Evolutionary conservation across 805 yeast species (phyloP).

Genomic region (Hanseniaspora meyeri): DNA sequence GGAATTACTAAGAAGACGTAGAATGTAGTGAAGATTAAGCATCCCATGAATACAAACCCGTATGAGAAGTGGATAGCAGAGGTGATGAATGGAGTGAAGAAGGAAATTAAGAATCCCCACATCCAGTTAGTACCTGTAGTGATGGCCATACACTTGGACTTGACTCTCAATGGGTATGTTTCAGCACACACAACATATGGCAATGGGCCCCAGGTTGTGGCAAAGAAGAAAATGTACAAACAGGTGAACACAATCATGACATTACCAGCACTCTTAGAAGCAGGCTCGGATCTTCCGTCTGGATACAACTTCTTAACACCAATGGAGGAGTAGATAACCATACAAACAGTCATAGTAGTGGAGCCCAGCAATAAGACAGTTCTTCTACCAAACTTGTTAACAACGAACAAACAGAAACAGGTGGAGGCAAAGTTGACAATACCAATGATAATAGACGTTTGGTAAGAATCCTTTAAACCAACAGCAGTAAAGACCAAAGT

Average conservation of each 20-base stretch:
- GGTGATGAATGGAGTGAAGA: conserved; percentile 61
- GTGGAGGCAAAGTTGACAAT: conserved; percentile 49
- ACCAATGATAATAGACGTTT: conserved; percentile 49
- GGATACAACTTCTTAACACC: conserved; percentile 41
- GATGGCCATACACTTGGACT: conserved; percentile 44
- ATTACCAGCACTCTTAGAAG: conserved; percentile 46
- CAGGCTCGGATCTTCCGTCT: conserved; percentile 30
- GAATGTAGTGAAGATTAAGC: conserved; percentile 40
- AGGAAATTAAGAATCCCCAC: conserved; percentile 56
- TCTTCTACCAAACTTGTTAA: conserved; percentile 46
- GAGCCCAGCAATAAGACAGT: conserved; percentile 38
- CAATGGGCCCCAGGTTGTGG: conserved; percentile 66
- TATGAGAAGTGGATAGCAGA: conserved; percentile 51
- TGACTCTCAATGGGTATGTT: conserved; percentile 59
- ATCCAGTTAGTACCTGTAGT: conserved; percentile 53
- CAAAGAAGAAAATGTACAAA: conserved; percentile 58
- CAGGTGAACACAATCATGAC: conserved; percentile 62
- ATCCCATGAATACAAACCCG: conserved; percentile 51
- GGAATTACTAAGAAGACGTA: conserved; percentile 59
- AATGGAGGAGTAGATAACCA: conserved; percentile 42
- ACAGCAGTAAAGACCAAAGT: conserved; percentile 51
- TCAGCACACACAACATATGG: conserved; percentile 55
- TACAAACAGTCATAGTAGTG: conserved; percentile 36
- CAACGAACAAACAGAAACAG: conserved; percentile 38
- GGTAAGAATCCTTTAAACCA: conserved; percentile 46